Conservation (phyloP, 345 rosid genomes). For the Dovyalis caffra region DNA sequence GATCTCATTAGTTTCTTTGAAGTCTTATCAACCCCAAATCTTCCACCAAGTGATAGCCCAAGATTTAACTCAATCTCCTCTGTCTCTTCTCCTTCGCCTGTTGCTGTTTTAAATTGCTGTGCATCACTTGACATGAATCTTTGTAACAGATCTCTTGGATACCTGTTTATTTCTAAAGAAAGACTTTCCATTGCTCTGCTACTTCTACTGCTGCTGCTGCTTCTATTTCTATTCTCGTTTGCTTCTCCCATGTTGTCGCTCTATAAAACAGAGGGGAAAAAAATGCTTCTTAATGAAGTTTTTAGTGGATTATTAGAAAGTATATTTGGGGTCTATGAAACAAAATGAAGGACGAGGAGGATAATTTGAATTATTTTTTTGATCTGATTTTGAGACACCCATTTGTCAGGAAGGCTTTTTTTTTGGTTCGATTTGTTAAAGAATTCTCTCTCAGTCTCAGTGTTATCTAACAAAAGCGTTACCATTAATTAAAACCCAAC, state of each 20-base stretch:
- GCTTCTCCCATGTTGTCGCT: slow-evolving; percentile 51
- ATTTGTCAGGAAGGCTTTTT: slow-evolving; percentile 1
- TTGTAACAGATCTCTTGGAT: slow-evolving; percentile 78
- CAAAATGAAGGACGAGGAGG: slow-evolving; percentile 1
- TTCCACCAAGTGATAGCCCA: slow-evolving; percentile 82
- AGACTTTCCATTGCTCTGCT: slow-evolving; percentile 53
- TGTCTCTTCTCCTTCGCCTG: slow-evolving; percentile 34
- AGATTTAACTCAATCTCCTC: slow-evolving; percentile 74
- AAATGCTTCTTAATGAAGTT: background rate
- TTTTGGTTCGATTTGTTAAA: background rate
- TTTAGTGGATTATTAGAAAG: slow-evolving; percentile 1
- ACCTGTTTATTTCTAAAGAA: slow-evolving; percentile 53
- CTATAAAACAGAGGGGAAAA: background rate
- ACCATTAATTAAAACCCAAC: slow-evolving; percentile 13
- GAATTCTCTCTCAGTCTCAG: slow-evolving; percentile 3
- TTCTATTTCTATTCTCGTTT: slow-evolving; percentile 29
- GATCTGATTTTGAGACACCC: slow-evolving; percentile 36
- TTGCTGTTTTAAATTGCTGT: slow-evolving; percentile 15
- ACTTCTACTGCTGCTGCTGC: slow-evolving; percentile 22
- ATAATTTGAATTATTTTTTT: background rate
- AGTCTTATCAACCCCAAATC: slow-evolving; percentile 80
- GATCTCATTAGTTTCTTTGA: slow-evolving; percentile 59
- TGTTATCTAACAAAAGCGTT: background rate
- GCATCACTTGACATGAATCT: slow-evolving; percentile 50
- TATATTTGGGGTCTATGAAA: slow-evolving; percentile 7